phyloP scores from a whole-genome alignment of 352 stramenopile species.

The Phytophthora foliorum region DNA sequence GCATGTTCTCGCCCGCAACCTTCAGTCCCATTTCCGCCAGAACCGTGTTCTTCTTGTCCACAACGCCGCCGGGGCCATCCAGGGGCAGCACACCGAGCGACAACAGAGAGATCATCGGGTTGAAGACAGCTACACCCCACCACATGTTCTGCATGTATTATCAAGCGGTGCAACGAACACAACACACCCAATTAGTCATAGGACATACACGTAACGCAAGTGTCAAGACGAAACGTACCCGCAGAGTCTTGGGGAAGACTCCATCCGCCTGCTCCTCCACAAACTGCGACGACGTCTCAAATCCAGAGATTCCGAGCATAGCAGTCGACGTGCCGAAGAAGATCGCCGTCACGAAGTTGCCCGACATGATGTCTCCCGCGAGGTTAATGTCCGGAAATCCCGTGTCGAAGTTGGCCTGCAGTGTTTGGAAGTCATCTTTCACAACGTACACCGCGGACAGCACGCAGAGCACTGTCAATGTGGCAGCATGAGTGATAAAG shows the following conservation, averaged over 20 bases:
- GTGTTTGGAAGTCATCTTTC: slow-evolving; percentile 81
- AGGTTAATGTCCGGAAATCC: slow-evolving; percentile 92
- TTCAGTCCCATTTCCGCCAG: slow-evolving; percentile 92
- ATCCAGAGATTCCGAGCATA: slow-evolving; percentile 96
- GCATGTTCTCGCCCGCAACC: slow-evolving; percentile 79
- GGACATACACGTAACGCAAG: not conserved
- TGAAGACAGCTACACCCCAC: slow-evolving; percentile 95
- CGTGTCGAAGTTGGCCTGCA: slow-evolving; percentile 86
- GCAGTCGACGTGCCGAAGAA: slow-evolving; percentile 94
- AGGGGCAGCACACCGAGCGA: slow-evolving; percentile 92
- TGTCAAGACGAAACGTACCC: slow-evolving; percentile 40
- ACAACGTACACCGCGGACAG: slow-evolving; percentile 85
- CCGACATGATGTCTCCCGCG: slow-evolving; percentile 77
- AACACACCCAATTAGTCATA: slow-evolving; percentile 3
- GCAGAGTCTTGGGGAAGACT: slow-evolving; percentile 95
- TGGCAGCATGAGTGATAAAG: slow-evolving; percentile 92
- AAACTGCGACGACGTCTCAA: slow-evolving; percentile 96
- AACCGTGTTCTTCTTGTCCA: slow-evolving; percentile 90
- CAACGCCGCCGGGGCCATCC: slow-evolving; percentile 72
- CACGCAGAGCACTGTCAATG: slow-evolving; percentile 83
- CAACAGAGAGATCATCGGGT: slow-evolving; percentile 93
- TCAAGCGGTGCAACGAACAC: not conserved
- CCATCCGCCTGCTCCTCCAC: slow-evolving; percentile 95
- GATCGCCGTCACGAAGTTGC: slow-evolving; percentile 87
- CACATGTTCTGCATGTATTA: slow-evolving; percentile 95